These are phyloP conservation scores for Penicillium sp. DNA, from an alignment of 2,329 filamentous ascomycete genomes.

Conservation along the genomic window DNA sequence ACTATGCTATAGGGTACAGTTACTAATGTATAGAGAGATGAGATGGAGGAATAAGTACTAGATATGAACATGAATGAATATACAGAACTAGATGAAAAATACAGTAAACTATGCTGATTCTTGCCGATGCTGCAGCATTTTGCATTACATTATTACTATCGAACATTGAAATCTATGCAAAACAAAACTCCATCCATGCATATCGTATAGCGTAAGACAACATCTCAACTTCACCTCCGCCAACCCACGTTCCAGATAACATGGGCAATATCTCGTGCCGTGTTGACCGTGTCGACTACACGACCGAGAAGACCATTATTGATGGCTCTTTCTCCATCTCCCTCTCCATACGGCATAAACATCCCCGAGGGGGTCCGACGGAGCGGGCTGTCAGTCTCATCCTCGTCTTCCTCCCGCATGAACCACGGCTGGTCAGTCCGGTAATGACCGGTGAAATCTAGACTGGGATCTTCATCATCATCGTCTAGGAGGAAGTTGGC, in stretches of 20 bases:
- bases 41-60: no score
- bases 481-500: slow-evolving; percentile 68
- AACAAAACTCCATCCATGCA: no score
- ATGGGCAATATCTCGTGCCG: slow-evolving; percentile 66
- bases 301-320: slow-evolving; percentile 73
- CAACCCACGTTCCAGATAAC: slow-evolving; percentile 71
- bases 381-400: slow-evolving; percentile 63
- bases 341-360: slow-evolving; percentile 73
- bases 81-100: no score
- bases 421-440: slow-evolving; percentile 36
- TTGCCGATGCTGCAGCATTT: no score
- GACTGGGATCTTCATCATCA: slow-evolving; percentile 59
- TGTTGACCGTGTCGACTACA: slow-evolving; percentile 77
- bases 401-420: slow-evolving; percentile 54
- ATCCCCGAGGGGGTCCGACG: slow-evolving; percentile 82
- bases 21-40: no score
- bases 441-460: slow-evolving; percentile 43
- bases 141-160: no score
- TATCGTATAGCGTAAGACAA: no score
- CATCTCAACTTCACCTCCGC: slow-evolving; percentile 49
- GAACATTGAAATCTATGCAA: no score
- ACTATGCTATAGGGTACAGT: no score
- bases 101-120: no score
- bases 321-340: slow-evolving; percentile 65
- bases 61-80: no score